Conservation (phyloP, 2,329 filamentous ascomycete genomes). For the Apiospora kogelbergensis region DNA sequence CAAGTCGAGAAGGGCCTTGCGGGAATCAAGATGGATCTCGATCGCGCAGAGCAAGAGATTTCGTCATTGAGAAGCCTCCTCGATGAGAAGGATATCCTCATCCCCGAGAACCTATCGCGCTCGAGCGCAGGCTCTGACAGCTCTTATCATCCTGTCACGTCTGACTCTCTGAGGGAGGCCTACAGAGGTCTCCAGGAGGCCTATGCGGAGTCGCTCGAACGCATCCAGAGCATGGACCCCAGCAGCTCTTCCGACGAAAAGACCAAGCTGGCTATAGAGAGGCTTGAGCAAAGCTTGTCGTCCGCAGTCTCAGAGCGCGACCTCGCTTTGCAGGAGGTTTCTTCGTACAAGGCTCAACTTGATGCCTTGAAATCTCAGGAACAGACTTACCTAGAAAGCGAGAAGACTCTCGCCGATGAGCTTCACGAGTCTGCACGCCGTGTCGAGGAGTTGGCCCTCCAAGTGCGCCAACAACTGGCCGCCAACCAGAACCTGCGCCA, state of each 20-base stretch:
- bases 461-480: slow-evolving; percentile 79
- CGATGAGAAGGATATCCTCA: slow-evolving; percentile 77
- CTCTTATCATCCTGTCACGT: slow-evolving; percentile 55
- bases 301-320: slow-evolving; percentile 72
- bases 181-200: slow-evolving; percentile 75
- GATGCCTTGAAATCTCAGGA: slow-evolving; percentile 57
- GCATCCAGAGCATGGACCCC: slow-evolving; percentile 63
- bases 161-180: slow-evolving; percentile 70
- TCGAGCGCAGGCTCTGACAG: slow-evolving; percentile 40
- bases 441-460: slow-evolving; percentile 75
- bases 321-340: slow-evolving; percentile 65
- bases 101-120: slow-evolving; percentile 60
- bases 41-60: slow-evolving; percentile 92
- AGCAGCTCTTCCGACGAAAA: slow-evolving; percentile 53
- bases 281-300: slow-evolving; percentile 68
- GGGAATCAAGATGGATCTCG: slow-evolving; percentile 93
- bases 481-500: slow-evolving; percentile 73
- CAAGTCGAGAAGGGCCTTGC: slow-evolving; percentile 88
- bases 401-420: slow-evolving; percentile 66
- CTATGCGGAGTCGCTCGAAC: slow-evolving; percentile 65
- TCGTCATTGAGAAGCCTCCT: slow-evolving; percentile 76
- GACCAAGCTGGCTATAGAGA: slow-evolving; percentile 61
- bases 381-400: slow-evolving; percentile 55
- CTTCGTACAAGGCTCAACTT: slow-evolving; percentile 61
- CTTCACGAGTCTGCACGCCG: slow-evolving; percentile 72